Evolutionary conservation across 176 grass and related monocot species (phyloP).

Genomic region (Lolium multiflorum): DNA sequence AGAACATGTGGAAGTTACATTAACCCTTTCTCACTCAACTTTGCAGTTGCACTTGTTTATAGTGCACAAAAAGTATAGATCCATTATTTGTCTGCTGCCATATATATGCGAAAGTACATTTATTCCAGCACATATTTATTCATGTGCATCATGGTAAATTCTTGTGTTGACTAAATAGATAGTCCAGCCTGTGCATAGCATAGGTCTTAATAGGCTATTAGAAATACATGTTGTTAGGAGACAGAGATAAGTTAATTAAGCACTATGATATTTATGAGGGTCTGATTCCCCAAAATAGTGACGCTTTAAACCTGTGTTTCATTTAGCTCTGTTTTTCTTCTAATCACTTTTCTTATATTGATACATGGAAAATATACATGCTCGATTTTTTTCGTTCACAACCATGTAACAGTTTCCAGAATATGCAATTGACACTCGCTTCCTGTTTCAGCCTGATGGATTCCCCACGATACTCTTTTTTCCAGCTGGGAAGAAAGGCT

Average conservation of each 20-base stretch:
- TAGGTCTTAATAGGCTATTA: too few relatives aligned
- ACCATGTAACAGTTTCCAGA: not conserved
- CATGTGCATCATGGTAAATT: not conserved
- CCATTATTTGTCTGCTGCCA: slow-evolving; percentile 1
- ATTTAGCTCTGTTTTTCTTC: slow-evolving; percentile 17
- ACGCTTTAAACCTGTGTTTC: not conserved
- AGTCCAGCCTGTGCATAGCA: not conserved
- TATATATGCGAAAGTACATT: slow-evolving; percentile 5
- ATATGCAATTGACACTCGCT: slow-evolving; percentile 21
- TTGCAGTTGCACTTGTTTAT: slow-evolving; percentile 6
- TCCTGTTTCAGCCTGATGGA: slow-evolving; percentile 74
- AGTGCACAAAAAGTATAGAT: not conserved
- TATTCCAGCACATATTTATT: not conserved
- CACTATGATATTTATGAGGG: not conserved
- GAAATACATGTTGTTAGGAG: too few relatives aligned
- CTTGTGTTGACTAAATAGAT: not conserved
- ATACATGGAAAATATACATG: slow-evolving; percentile 24
- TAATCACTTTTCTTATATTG: not conserved
- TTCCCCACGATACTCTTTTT: slow-evolving; percentile 95
- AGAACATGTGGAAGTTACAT: too few relatives aligned
- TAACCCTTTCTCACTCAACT: not conserved
- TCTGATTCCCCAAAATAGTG: not conserved
- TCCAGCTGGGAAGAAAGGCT: slow-evolving; percentile 92
- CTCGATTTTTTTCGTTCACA: not conserved
- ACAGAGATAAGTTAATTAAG: too few relatives aligned